phyloP scores from a whole-genome alignment of 1,284 basidiomycete genomes.

The Melampsora americana region DNA sequence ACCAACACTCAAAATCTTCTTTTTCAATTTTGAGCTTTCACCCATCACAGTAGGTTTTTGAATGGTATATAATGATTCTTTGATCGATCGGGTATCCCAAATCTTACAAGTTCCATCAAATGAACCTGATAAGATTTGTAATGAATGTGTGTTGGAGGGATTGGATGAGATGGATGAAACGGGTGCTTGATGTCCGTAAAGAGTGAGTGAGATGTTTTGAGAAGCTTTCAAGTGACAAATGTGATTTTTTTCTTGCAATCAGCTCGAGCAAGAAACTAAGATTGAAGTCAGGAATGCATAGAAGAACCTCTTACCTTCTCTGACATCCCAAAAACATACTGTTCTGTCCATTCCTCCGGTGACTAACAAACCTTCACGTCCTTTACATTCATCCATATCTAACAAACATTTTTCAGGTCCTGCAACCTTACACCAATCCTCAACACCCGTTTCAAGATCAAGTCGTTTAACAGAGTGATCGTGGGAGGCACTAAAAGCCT shows the following conservation, averaged over 20 bases:
- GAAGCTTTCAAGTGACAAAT: constrained; percentile 68
- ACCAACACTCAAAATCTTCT: constrained; percentile 31
- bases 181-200: constrained; percentile 67
- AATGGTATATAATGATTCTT: constrained; percentile 62
- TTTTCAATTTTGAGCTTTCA: neutral
- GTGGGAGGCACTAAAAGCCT: constrained; percentile 54
- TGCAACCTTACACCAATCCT: constrained; percentile 63
- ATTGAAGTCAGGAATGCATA: constrained; percentile 48
- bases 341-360: constrained; percentile 59
- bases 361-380: constrained; percentile 54
- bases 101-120: constrained; percentile 78
- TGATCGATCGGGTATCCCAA: constrained; percentile 72
- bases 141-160: constrained; percentile 64
- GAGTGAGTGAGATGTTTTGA: constrained; percentile 59
- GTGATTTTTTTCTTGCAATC: constrained; percentile 69
- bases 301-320: constrained; percentile 52
- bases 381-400: constrained; percentile 56
- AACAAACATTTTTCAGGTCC: constrained; percentile 60
- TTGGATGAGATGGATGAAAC: constrained; percentile 68
- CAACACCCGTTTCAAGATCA: constrained; percentile 56
- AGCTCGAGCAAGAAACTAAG: constrained; percentile 61
- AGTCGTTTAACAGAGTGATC: constrained; percentile 59
- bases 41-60: constrained; percentile 6
- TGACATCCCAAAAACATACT: constrained; percentile 59
- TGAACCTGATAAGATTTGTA: constrained; percentile 65